Evolutionary conservation across 371 early-diverging fungal genomes (phyloP).

Genomic region (Basidiobolus meristosporus): DNA sequence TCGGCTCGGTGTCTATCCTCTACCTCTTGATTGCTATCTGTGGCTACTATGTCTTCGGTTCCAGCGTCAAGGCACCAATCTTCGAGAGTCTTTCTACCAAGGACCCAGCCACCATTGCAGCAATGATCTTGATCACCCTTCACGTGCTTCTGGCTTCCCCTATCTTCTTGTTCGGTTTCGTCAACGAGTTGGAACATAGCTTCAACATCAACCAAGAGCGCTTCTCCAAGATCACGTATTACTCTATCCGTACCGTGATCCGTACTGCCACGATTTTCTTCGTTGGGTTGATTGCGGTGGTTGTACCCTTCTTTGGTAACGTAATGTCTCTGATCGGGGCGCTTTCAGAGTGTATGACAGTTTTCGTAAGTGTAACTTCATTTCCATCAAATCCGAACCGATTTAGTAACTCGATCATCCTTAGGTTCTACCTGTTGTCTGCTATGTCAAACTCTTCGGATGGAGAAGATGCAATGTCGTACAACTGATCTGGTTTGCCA

Average conservation of each 20-base stretch:
- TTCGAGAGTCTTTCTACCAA: slow-evolving; percentile 46
- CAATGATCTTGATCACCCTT: slow-evolving; percentile 54
- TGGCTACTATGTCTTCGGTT: slow-evolving; percentile 74
- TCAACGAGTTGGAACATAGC: slow-evolving; percentile 6
- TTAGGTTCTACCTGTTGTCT: slow-evolving; percentile 66
- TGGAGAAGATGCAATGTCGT: slow-evolving; percentile 25
- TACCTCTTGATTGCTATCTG: slow-evolving; percentile 55
- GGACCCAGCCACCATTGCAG: slow-evolving; percentile 33
- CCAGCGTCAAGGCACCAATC: slow-evolving; percentile 40
- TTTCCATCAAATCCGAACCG: no score
- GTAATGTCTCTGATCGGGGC: slow-evolving; percentile 72
- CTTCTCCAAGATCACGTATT: slow-evolving; percentile 18
- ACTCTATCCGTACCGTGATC: slow-evolving; percentile 26
- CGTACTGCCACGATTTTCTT: slow-evolving; percentile 30
- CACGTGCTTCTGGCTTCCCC: slow-evolving; percentile 72
- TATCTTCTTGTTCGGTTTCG: slow-evolving; percentile 54
- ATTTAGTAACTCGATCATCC: no score
- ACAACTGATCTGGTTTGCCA: slow-evolving; percentile 29
- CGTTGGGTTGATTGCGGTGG: slow-evolving; percentile 30
- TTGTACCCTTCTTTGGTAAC: slow-evolving; percentile 60
- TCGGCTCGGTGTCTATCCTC: slow-evolving; percentile 46
- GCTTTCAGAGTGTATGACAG: slow-evolving; percentile 48
- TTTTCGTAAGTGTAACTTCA: no score
- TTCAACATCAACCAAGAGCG: slow-evolving; percentile 16
- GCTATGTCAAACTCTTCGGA: slow-evolving; percentile 57